Conservation (phyloP, 208 protist species). For the Trypanosoma lewisi region DNA sequence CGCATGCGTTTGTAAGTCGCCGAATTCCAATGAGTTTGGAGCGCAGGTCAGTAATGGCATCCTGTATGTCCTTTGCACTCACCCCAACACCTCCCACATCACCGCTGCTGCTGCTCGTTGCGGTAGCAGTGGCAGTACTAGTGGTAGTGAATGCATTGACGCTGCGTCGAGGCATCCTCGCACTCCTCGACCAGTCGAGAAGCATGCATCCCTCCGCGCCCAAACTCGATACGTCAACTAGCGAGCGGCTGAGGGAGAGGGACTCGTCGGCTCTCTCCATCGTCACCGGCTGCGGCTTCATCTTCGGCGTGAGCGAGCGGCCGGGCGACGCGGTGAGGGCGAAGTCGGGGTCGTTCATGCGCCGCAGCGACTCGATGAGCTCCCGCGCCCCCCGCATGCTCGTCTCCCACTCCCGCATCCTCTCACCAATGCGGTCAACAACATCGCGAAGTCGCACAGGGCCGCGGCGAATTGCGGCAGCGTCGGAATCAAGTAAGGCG, state of each 20-base stretch:
- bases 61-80: neutral
- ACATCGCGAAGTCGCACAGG: constrained; percentile 13
- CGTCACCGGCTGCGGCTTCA: constrained; percentile 14
- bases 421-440: neutral
- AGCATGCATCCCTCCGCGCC: neutral
- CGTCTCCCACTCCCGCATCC: constrained; percentile 9
- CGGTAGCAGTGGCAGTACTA: no score
- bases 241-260: constrained; percentile 4
- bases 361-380: constrained; percentile 12
- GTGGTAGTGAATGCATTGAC: no score
- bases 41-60: constrained; percentile 3
- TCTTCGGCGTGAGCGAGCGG: constrained; percentile 1
- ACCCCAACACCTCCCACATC: neutral
- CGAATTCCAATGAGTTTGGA: constrained; percentile 10
- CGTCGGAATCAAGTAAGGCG: neutral
- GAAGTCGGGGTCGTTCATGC: constrained; percentile 13
- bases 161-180: no score
- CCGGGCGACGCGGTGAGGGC: neutral
- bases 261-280: neutral
- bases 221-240: no score
- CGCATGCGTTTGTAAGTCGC: constrained; percentile 17
- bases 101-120: no score
- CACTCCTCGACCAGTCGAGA: neutral
- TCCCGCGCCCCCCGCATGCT: constrained; percentile 2
- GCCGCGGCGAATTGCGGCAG: neutral